Evolutionary conservation across 257 asterid species (phyloP), one percentile per base, ranked within the genome.

Genomic region (Solanum arcanum): DNA sequence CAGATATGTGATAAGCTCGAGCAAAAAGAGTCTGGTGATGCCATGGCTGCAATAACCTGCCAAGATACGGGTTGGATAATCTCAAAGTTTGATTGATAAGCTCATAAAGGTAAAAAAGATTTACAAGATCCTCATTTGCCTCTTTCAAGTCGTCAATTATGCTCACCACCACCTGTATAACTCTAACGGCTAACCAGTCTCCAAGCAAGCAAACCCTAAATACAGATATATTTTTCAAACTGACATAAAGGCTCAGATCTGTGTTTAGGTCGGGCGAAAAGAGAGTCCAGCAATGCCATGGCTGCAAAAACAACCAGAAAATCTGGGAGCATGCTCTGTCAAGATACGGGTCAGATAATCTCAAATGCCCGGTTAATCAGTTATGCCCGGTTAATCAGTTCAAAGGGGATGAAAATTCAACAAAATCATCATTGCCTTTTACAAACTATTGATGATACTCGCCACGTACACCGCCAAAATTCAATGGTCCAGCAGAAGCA

Each of bases 21-120:
- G 83, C 70, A 83, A 70, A 5, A 83, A 82, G 84, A 81, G 76
- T 73, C 31, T 13, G n/a, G 5, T 33, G 2, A 21, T 39, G 86
- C 88, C 88, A 90, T 88, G 87, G 92, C 89, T 90, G 89, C 90
- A 88, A 84, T 76, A 83, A 69, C 76, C 37, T 18, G 60, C 60
- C 60, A 76, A 76, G 35, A 46, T 76, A n/a, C 7, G 16, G 52
- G 23, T 14, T 31, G 60, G 44, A 72, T 72, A 72, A 72, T 33
- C 78, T 31, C 78, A 33, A 72, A 16, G 25, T 9, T 14, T 33
- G 78, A 33, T 72, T 31, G 46, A 33, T 72, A 31, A 70, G 77
- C 77, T 16, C 52, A 23, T 16, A 37, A 78, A 70, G 66, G 60
- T 37, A 68, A 25, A 46, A 76, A 76, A 76, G 23, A 76, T 13